Conservation (phyloP, 306 rosid genomes). For the Casuarina cunninghamiana region DNA sequence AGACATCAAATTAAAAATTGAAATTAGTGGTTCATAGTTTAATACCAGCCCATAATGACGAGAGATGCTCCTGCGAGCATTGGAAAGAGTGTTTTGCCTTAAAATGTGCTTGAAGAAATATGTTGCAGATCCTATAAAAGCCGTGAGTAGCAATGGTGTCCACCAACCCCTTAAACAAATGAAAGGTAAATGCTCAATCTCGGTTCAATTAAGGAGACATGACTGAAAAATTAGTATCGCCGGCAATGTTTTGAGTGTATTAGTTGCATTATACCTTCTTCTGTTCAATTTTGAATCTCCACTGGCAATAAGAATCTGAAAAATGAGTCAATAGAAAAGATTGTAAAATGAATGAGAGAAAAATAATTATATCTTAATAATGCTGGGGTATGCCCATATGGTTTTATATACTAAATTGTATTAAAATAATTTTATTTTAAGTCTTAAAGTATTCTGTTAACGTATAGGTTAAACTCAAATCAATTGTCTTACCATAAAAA, state of each 20-base stretch:
- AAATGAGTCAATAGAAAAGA: conserved; percentile 5
- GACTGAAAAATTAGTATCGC: background rate
- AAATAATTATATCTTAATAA: background rate
- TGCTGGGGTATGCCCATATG: too few species aligned
- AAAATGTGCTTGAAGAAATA: conserved; percentile 68
- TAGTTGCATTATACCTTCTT: conserved; percentile 45
- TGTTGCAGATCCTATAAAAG: conserved; percentile 72
- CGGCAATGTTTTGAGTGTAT: background rate
- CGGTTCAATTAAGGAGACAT: background rate
- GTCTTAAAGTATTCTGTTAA: background rate
- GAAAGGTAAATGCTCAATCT: conserved; percentile 15
- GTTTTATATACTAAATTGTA: too few species aligned
- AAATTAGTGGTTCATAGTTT: conserved; percentile 28
- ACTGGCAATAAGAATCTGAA: conserved; percentile 82
- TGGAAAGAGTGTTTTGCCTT: conserved; percentile 83
- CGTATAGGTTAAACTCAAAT: background rate
- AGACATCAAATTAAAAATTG: background rate
- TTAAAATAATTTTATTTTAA: too few species aligned
- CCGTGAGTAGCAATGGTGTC: conserved; percentile 80
- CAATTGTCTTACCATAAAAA: conserved; percentile 51
- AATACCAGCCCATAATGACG: conserved; percentile 87
- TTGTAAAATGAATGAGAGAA: conserved; percentile 4
- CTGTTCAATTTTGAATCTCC: conserved; percentile 59
- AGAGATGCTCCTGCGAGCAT: conserved; percentile 86
- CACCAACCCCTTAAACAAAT: conserved; percentile 79